These are phyloP conservation scores for Neophaeococcomyces aloes DNA, from an alignment of 2,329 filamentous ascomycete genomes.

Conservation along the genomic window DNA sequence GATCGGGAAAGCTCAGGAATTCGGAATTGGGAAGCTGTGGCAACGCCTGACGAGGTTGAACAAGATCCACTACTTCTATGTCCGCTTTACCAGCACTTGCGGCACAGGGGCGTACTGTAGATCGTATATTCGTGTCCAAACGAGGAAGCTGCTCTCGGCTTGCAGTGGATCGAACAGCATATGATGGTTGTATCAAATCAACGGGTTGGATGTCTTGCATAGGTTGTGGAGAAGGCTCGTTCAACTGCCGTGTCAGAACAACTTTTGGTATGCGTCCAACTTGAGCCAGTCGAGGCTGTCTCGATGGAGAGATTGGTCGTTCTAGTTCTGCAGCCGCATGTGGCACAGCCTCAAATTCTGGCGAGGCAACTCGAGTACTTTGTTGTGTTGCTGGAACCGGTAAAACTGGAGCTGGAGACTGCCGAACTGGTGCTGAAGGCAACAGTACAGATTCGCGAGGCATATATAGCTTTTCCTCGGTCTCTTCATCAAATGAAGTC, in stretches of 20 bases:
- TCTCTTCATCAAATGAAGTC: conserved; percentile 16
- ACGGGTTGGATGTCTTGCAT: conserved; percentile 11
- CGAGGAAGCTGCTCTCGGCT: conserved; percentile 25
- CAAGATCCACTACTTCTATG: not conserved
- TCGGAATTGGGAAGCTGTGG: conserved; percentile 34
- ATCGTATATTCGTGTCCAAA: conserved; percentile 28
- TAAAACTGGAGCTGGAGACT: not conserved
- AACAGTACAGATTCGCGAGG: conserved; percentile 7
- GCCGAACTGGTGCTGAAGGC: conserved; percentile 5
- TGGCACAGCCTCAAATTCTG: not conserved
- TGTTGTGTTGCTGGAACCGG: not conserved
- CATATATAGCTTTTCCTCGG: conserved; percentile 18
- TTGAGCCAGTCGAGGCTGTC: conserved; percentile 39
- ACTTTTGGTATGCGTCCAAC: conserved; percentile 81
- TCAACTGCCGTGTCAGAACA: conserved; percentile 55
- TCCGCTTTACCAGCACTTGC: not conserved
- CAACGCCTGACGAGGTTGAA: not conserved
- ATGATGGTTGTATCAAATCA: conserved; percentile 1
- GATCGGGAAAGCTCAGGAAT: conserved; percentile 63
- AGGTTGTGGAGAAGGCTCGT: conserved; percentile 41
- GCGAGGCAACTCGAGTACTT: not conserved
- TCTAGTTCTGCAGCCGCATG: not conserved
- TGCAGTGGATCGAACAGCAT: conserved; percentile 9
- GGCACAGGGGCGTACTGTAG: not conserved
- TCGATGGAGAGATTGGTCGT: conserved; percentile 10